Evolutionary conservation across 768 basidiomycete genomes (phyloP).

Genomic region (Leccinellum rugosiceps): DNA sequence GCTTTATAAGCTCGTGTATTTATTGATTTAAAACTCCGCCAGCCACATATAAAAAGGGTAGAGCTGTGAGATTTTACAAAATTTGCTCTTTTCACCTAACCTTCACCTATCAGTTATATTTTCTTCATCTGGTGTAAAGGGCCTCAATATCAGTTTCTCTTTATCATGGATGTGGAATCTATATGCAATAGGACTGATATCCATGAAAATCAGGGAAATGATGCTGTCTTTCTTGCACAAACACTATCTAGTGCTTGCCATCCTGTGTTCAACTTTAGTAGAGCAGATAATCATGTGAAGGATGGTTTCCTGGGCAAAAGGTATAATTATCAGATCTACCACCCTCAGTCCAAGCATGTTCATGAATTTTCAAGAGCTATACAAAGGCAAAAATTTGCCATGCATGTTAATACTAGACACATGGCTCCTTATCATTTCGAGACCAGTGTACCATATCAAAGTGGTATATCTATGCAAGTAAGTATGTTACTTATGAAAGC

Average conservation of each 20-base stretch:
- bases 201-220: neutral
- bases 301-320: constrained; percentile 2
- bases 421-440: neutral
- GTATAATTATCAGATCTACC: neutral
- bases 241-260: neutral
- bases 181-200: neutral
- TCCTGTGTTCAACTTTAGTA: neutral
- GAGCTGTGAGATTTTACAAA: neutral
- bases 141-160: neutral
- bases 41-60: constrained; percentile 6
- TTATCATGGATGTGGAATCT: constrained; percentile 6
- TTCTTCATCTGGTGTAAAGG: neutral
- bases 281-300: neutral
- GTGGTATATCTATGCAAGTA: constrained; percentile 4
- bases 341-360: neutral
- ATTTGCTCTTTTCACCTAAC: neutral
- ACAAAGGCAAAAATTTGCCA: constrained; percentile 7
- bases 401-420: constrained; percentile 22
- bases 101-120: neutral
- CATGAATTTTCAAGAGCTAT: neutral
- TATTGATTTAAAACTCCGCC: constrained; percentile 19
- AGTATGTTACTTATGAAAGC: neutral
- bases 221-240: neutral
- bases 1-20: neutral
- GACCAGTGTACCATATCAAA: neutral